phyloP scores from a whole-genome alignment of 768 basidiomycete genomes.

The Rhizopogon vesiculosus region DNA sequence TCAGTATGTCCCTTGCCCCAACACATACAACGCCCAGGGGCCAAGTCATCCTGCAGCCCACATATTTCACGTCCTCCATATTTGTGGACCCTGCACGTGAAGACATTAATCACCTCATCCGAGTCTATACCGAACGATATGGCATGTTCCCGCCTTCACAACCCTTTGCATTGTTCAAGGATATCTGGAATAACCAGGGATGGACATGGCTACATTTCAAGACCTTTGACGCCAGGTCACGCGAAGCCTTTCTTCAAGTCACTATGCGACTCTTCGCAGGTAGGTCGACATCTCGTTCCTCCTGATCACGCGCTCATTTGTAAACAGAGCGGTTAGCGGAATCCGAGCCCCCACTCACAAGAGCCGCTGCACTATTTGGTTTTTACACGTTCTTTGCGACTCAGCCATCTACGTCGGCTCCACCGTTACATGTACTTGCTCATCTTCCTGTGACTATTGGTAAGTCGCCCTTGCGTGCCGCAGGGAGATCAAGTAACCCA shows the following conservation, averaged over 20 bases:
- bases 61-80: conserved; percentile 74
- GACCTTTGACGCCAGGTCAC: conserved; percentile 61
- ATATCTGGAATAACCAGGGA: conserved; percentile 58
- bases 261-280: conserved; percentile 65
- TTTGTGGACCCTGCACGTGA: conserved; percentile 62
- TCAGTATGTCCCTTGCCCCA: conserved; percentile 40
- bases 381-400: conserved; percentile 67
- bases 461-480: conserved; percentile 23
- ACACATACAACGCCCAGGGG: conserved; percentile 58
- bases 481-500: not conserved
- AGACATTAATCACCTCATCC: conserved; percentile 54
- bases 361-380: conserved; percentile 60
- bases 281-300: conserved; percentile 24
- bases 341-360: conserved; percentile 48
- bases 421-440: conserved; percentile 43
- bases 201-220: conserved; percentile 79
- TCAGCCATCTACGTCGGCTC: conserved; percentile 54
- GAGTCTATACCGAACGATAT: conserved; percentile 50
- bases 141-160: conserved; percentile 23
- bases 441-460: conserved; percentile 62
- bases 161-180: conserved; percentile 72
- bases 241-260: conserved; percentile 57
- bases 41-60: conserved; percentile 61
- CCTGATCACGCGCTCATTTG: not conserved
- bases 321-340: conserved; percentile 48